A percentile compares a stretch with the other conserved stretches of the same genome.
These are phyloP conservation scores for Ephemerocybe angulata DNA, from an alignment of 768 basidiomycete species.

Conservation along the genomic window DNA sequence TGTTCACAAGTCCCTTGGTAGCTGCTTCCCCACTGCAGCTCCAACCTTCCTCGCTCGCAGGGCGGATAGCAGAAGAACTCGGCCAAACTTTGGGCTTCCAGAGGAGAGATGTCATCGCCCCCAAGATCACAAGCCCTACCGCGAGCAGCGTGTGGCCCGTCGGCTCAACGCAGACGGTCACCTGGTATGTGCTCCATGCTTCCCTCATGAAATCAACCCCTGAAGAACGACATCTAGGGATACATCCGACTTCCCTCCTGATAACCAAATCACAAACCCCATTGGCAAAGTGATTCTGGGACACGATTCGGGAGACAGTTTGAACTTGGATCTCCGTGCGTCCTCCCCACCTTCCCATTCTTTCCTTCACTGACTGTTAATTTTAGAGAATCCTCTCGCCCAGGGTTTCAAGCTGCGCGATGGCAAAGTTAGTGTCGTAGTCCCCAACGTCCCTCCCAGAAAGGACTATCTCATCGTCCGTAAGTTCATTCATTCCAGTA, in stretches of 20 bases:
- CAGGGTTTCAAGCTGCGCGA: constrained; percentile 46
- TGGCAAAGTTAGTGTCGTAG: constrained; percentile 47
- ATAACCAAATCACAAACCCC: constrained; percentile 44
- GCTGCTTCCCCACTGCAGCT: not conserved
- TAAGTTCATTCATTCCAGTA: constrained; percentile 34
- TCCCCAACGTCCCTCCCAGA: constrained; percentile 45
- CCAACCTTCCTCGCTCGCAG: not conserved
- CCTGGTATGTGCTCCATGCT: constrained; percentile 41
- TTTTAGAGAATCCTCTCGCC: constrained; percentile 56
- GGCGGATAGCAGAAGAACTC: not conserved
- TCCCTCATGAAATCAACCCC: not conserved
- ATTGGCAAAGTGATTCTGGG: constrained; percentile 52
- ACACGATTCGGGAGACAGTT: constrained; percentile 38
- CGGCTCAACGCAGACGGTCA: constrained; percentile 45
- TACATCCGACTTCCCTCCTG: constrained; percentile 42
- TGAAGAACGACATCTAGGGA: constrained; percentile 38
- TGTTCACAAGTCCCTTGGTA: not conserved
- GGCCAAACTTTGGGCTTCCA: not conserved
- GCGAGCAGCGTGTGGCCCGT: constrained; percentile 46
- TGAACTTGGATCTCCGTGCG: constrained; percentile 55
- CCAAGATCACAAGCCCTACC: constrained; percentile 47
- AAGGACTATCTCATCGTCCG: constrained; percentile 59
- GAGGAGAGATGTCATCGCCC: constrained; percentile 45
- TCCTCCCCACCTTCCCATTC: constrained; percentile 3
- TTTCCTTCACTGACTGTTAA: constrained; percentile 7